These are phyloP conservation scores for Sphagnurus paluster DNA, from an alignment of 1,284 basidiomycete species.

Conservation along the genomic window DNA sequence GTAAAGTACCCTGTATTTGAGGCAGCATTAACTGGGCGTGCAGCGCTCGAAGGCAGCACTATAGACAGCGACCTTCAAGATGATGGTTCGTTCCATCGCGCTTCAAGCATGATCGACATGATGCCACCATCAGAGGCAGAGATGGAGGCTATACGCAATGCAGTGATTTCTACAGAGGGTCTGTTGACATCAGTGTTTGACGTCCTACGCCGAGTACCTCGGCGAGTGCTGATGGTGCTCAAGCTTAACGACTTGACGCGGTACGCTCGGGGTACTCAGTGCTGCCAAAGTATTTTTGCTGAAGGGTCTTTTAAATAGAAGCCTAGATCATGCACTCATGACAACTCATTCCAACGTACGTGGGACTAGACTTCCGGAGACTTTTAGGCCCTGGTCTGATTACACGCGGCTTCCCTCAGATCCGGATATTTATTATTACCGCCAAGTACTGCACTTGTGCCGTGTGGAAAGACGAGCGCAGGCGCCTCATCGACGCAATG, in stretches of 20 bases:
- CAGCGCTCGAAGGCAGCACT: conserved; percentile 57
- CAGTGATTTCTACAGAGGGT: conserved; percentile 80
- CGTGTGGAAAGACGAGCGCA: conserved; percentile 82
- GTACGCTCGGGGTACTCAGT: conserved; percentile 30
- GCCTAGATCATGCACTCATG: conserved; percentile 67
- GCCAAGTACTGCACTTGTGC: conserved; percentile 88
- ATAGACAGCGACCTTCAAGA: conserved; percentile 41
- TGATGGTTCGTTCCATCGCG: conserved; percentile 46
- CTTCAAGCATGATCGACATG: conserved; percentile 76
- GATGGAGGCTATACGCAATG: conserved; percentile 76
- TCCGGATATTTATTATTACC: conserved; percentile 88
- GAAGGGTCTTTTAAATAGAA: conserved; percentile 38
- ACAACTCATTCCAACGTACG: conserved; percentile 75
- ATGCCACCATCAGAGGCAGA: conserved; percentile 69
- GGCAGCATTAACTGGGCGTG: conserved; percentile 78
- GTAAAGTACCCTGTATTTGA: conserved; percentile 81
- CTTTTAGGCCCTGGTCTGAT: conserved; percentile 1
- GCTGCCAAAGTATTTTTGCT: not conserved
- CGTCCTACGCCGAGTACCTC: conserved; percentile 79
- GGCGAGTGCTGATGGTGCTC: conserved; percentile 85
- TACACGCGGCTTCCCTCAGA: conserved; percentile 33
- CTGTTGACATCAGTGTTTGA: conserved; percentile 83
- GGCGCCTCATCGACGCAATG: conserved; percentile 49
- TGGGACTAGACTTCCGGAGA: not conserved
- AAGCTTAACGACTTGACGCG: conserved; percentile 85